These are phyloP conservation scores for Leishmania mexicana DNA, from an alignment of 208 protist genomes.

Conservation along the genomic window DNA sequence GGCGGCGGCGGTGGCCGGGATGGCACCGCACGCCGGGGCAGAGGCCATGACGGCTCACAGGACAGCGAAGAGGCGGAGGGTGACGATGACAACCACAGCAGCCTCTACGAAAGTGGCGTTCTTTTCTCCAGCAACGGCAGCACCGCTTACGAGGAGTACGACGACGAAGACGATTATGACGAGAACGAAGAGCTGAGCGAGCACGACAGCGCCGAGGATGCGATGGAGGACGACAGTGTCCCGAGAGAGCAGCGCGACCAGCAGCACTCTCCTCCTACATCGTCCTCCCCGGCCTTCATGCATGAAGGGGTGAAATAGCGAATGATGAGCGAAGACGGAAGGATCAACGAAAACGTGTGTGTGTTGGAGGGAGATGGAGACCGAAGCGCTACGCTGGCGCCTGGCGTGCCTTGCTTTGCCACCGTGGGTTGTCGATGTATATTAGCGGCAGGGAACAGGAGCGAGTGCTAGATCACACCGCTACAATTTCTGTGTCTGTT, in stretches of 20 bases:
- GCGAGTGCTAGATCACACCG: background rate
- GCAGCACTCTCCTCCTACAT: background rate
- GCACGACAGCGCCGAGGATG: constrained; percentile 15
- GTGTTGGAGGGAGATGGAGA: background rate
- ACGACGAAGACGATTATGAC: constrained; percentile 18
- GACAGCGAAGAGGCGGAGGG: constrained; percentile 11
- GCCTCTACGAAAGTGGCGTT: constrained; percentile 11
- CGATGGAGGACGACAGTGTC: constrained; percentile 15
- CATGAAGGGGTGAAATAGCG: background rate
- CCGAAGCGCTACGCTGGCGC: background rate
- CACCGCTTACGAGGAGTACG: constrained; percentile 21
- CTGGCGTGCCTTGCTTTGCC: background rate
- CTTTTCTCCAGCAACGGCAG: constrained; percentile 9
- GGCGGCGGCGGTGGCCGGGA: constrained; percentile 3
- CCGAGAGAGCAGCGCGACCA: constrained; percentile 3
- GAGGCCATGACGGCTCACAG: constrained; percentile 4
- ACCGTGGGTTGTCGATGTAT: background rate
- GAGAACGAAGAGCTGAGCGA: constrained; percentile 11
- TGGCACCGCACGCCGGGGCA: background rate
- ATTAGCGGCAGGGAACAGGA: background rate
- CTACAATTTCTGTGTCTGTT: constrained; percentile 1
- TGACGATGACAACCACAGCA: constrained; percentile 18
- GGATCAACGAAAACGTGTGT: background rate
- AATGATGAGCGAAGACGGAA: background rate
- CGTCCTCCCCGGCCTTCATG: background rate